A percentile compares a stretch with the other conserved stretches of the same genome.
phyloP scores from a whole-genome alignment of 164 flowering plant genomes.

The Vitis rotundifolia region DNA sequence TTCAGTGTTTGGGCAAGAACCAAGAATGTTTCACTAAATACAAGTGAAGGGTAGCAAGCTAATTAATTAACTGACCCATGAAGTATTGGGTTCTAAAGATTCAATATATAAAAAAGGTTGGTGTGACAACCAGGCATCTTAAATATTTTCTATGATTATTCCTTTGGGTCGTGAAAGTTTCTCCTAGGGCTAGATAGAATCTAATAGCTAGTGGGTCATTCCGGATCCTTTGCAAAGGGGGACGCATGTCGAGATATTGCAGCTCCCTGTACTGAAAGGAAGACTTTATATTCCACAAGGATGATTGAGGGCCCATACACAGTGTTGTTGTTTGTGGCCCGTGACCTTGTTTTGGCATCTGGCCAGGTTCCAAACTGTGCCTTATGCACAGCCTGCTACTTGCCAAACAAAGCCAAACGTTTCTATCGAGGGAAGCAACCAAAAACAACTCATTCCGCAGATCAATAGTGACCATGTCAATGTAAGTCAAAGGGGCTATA shows the following conservation, averaged over 20 bases:
- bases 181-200: not conserved
- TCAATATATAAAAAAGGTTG: no score
- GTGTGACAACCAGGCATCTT: no score
- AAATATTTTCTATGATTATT: no score
- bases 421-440: not conserved
- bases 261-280: no score
- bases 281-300: no score
- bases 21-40: no score
- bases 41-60: no score
- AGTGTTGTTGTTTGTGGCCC: conserved; percentile 9
- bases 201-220: not conserved
- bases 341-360: conserved; percentile 18
- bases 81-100: no score
- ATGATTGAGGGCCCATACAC: conserved; percentile 2
- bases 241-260: not conserved
- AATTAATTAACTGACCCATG: no score
- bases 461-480: not conserved
- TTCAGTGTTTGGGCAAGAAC: no score
- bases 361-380: conserved; percentile 14
- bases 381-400: not conserved
- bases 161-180: no score
- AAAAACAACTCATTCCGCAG: conserved; percentile 1
- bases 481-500: not conserved
- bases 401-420: conserved; percentile 9
- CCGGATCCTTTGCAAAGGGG: not conserved